phyloP scores from a whole-genome alignment of 2,329 filamentous ascomycete genomes.

The Blumeriella jaapii region DNA sequence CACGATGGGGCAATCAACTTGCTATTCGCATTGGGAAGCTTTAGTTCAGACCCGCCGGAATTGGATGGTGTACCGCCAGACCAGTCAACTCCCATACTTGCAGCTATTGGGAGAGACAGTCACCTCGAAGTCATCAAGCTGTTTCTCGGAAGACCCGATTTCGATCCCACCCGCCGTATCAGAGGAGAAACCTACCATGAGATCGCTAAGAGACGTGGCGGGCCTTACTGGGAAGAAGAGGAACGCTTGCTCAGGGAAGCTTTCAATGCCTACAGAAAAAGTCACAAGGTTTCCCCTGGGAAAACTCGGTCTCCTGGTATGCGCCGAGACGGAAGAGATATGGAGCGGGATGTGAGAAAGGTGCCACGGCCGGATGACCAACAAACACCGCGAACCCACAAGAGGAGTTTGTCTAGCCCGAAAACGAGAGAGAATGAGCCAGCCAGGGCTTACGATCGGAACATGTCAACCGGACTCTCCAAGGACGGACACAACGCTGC shows the following conservation, averaged over 20 bases:
- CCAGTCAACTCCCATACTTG: conserved; percentile 83
- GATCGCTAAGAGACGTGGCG: conserved; percentile 69
- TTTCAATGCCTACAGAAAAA: conserved; percentile 52
- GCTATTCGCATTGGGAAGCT: conserved; percentile 38
- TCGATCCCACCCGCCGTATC: conserved; percentile 69
- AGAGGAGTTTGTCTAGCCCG: conserved; percentile 18
- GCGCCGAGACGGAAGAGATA: conserved; percentile 30
- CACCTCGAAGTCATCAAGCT: conserved; percentile 78
- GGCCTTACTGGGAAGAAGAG: conserved; percentile 85
- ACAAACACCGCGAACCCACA: conserved; percentile 18
- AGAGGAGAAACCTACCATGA: conserved; percentile 78
- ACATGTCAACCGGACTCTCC: conserved; percentile 12
- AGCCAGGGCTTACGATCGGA: conserved; percentile 12
- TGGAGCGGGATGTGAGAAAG: conserved; percentile 19
- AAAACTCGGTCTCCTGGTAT: conserved; percentile 41
- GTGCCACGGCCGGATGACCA: conserved; percentile 14
- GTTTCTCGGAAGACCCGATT: conserved; percentile 62
- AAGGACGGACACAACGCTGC: conserved; percentile 15
- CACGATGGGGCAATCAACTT: conserved; percentile 47
- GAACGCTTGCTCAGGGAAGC: conserved; percentile 67
- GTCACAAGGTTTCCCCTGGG: conserved; percentile 33
- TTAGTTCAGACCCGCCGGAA: conserved; percentile 58
- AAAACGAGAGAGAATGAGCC: conserved; percentile 17
- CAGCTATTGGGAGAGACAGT: conserved; percentile 83
- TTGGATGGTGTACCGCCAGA: conserved; percentile 47